Conservation (phyloP, 371 early-diverging fungal genomes). For the Syncephalastrum racemosum region DNA sequence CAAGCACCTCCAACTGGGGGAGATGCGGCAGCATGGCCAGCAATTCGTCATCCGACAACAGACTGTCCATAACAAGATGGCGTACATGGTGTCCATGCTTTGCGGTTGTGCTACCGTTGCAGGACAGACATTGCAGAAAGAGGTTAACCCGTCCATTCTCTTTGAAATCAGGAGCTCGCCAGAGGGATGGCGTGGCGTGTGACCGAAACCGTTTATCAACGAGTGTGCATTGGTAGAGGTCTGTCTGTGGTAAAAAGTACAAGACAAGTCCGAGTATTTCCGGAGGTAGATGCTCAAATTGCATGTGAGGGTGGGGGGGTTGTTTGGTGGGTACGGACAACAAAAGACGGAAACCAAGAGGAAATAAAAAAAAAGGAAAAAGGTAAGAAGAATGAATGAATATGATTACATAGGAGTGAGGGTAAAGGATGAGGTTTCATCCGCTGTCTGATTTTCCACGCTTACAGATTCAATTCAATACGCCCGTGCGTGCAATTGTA, state of each 20-base stretch:
- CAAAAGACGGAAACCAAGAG: neutral
- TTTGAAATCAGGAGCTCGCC: conserved; percentile 17
- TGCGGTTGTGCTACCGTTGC: neutral
- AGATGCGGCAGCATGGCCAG: conserved; percentile 17
- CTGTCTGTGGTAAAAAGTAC: neutral
- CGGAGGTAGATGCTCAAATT: conserved; percentile 16
- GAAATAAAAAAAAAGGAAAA: neutral
- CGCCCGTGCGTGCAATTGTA: neutral
- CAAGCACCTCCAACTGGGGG: conserved; percentile 39
- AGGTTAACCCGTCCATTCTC: conserved; percentile 2
- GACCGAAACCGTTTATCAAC: conserved; percentile 19
- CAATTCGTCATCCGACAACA: conserved; percentile 25
- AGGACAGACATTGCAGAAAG: conserved; percentile 10
- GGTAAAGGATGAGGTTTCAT: conserved; percentile 4
- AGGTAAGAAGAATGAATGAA: neutral
- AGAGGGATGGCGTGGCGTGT: conserved; percentile 19
- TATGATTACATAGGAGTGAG: neutral
- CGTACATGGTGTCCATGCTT: conserved; percentile 18
- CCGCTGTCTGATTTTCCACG: neutral
- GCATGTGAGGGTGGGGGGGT: conserved; percentile 8
- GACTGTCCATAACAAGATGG: conserved; percentile 6
- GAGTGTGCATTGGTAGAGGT: conserved; percentile 18
- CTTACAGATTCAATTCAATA: neutral
- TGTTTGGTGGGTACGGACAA: neutral
- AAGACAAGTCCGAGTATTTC: conserved; percentile 20